Evolutionary conservation across 2,329 filamentous ascomycete species (phyloP).

Genomic region (Thelonectria olida): DNA sequence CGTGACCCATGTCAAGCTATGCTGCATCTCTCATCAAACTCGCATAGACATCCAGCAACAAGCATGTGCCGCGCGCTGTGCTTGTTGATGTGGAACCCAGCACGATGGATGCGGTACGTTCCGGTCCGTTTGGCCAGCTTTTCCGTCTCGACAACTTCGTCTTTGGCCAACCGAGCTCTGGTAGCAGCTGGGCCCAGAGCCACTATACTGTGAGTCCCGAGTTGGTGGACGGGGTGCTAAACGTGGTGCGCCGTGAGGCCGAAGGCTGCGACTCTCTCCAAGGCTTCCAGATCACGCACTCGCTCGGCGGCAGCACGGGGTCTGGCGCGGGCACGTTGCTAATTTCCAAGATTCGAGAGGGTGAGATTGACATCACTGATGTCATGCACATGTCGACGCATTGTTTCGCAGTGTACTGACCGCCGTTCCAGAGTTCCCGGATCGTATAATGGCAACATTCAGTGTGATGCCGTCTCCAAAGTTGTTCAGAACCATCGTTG

Average conservation of each 20-base stretch:
- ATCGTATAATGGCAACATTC: constrained; percentile 99
- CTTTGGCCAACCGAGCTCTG: constrained; percentile 98
- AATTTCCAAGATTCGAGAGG: constrained; percentile 99
- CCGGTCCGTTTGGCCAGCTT: constrained; percentile 97
- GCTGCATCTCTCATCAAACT: constrained; percentile 12
- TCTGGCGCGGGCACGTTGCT: constrained; percentile 99
- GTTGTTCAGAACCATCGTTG: constrained; percentile 99
- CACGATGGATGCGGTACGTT: constrained; percentile 99
- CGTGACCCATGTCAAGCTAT: too few species aligned
- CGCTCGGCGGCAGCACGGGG: constrained; percentile 99
- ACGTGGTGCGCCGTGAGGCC: constrained; percentile 98
- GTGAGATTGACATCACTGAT: too few species aligned
- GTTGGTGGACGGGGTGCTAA: constrained; percentile 96
- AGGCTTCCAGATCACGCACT: constrained; percentile 99
- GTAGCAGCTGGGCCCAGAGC: constrained; percentile 99
- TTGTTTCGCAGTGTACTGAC: too few species aligned
- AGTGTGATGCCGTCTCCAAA: constrained; percentile 98
- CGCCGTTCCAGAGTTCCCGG: constrained; percentile 99
- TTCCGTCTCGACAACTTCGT: constrained; percentile 99
- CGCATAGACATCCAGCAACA: constrained; percentile 88
- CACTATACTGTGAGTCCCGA: constrained; percentile 99
- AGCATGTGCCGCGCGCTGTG: constrained; percentile 98
- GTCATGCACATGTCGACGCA: too few species aligned
- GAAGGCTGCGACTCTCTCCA: constrained; percentile 99
- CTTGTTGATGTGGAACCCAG: constrained; percentile 99